Conservation (phyloP, 2,329 filamentous ascomycete genomes). For the Chlorencoelia australis region DNA sequence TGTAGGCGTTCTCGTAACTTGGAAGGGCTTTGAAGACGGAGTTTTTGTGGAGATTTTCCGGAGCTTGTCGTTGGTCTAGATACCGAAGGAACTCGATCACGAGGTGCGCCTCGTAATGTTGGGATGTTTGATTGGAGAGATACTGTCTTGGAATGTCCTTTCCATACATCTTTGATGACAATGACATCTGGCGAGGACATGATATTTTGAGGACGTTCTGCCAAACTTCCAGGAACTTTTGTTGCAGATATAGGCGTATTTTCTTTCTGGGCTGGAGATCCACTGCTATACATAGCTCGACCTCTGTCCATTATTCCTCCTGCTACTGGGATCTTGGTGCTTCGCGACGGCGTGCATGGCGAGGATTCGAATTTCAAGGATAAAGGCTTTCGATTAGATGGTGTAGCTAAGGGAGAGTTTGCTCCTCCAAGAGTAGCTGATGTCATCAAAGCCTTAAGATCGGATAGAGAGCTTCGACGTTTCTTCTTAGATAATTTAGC, state of each 20-base stretch:
- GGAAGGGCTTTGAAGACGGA: constrained; percentile 61
- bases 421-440: constrained; percentile 39
- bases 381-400: too few species aligned
- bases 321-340: constrained; percentile 21
- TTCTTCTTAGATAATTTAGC: constrained; percentile 55
- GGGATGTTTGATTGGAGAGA: constrained; percentile 27
- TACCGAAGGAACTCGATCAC: constrained; percentile 14
- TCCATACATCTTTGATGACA: constrained; percentile 22
- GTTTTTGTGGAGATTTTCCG: constrained; percentile 30
- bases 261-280: constrained; percentile 20
- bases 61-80: constrained; percentile 15
- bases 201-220: constrained; percentile 22
- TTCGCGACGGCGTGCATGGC: constrained; percentile 25
- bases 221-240: constrained; percentile 16
- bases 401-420: neutral
- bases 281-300: constrained; percentile 15
- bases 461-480: constrained; percentile 82
- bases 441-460: constrained; percentile 62
- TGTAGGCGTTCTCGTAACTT: constrained; percentile 79
- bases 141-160: constrained; percentile 19
- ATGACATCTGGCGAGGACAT: constrained; percentile 18
- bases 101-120: constrained; percentile 16
- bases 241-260: constrained; percentile 12
- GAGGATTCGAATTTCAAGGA: constrained; percentile 16
- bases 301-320: constrained; percentile 20